phyloP scores from a whole-genome alignment of 176 grass and related monocot genomes.

The Hyparrhenia diplandra region DNA sequence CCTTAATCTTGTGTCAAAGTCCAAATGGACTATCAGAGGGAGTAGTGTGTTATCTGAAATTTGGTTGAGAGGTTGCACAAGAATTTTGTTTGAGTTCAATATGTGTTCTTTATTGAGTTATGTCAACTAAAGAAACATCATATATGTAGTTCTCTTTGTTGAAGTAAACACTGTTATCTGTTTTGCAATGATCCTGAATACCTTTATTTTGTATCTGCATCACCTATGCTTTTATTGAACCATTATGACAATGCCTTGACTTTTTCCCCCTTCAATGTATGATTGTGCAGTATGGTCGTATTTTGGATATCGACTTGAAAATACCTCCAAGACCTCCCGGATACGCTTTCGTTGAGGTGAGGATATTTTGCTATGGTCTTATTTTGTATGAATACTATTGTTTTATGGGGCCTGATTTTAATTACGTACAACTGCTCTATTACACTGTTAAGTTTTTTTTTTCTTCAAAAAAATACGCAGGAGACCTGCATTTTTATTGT shows the following conservation, averaged over 20 bases:
- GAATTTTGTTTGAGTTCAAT: neutral
- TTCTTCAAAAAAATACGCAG: no score
- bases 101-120: neutral
- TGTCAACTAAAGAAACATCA: neutral
- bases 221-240: neutral
- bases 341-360: conserved; percentile 95
- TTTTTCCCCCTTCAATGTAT: conserved; percentile 3
- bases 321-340: conserved; percentile 94
- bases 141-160: neutral
- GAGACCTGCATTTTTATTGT: no score
- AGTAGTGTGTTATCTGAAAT: neutral
- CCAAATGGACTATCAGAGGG: neutral
- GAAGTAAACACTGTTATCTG: neutral
- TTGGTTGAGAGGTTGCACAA: neutral
- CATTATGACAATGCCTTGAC: neutral
- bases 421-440: neutral
- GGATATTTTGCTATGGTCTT: neutral
- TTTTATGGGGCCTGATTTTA: neutral
- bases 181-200: neutral
- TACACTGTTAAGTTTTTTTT: no score
- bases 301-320: conserved; percentile 93
- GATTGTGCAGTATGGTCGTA: conserved; percentile 68
- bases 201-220: neutral
- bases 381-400: neutral
- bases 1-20: neutral